phyloP scores from a whole-genome alignment of 768 basidiomycete genomes.

The Termitomyces sp. region DNA sequence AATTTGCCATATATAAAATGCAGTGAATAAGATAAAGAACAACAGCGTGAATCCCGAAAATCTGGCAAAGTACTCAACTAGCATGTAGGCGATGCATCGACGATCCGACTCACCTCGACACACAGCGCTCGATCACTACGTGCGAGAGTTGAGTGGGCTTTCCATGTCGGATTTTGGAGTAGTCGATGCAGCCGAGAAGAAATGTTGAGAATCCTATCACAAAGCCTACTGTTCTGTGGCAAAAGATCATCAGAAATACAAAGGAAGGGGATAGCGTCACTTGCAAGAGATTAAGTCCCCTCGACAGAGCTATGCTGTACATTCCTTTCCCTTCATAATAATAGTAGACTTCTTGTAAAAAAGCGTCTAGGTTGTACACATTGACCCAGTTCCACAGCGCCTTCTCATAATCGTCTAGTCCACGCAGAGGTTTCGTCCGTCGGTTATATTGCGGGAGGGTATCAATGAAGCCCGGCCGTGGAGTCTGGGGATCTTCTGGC shows the following conservation, averaged over 20 bases:
- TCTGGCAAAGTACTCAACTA: conserved; percentile 33
- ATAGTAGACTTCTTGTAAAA: conserved; percentile 90
- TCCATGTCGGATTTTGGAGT: conserved; percentile 70
- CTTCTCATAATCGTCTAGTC: conserved; percentile 81
- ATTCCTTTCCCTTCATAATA: conserved; percentile 98
- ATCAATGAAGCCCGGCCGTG: conserved; percentile 20
- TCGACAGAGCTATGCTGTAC: conserved; percentile 88
- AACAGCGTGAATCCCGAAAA: conserved; percentile 82
- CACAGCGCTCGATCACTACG: conserved; percentile 78
- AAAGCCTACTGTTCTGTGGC: conserved; percentile 87
- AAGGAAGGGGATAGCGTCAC: conserved; percentile 31
- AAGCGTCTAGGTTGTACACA: conserved; percentile 94
- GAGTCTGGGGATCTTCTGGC: conserved; percentile 20
- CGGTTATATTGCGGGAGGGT: conserved; percentile 29
- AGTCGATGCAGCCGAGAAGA: conserved; percentile 92
- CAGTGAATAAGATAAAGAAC: conserved; percentile 82
- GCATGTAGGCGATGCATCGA: not conserved
- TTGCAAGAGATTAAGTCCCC: conserved; percentile 92
- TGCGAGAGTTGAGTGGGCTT: conserved; percentile 70
- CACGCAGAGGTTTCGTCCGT: conserved; percentile 52
- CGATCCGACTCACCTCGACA: conserved; percentile 62
- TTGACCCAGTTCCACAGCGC: conserved; percentile 99
- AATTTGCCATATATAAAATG: conserved; percentile 89
- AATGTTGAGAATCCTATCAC: conserved; percentile 99
- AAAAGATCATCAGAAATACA: conserved; percentile 21